These are phyloP conservation scores for Fragaria ananassa DNA, from an alignment of 306 rosid genomes.

Conservation along the genomic window DNA sequence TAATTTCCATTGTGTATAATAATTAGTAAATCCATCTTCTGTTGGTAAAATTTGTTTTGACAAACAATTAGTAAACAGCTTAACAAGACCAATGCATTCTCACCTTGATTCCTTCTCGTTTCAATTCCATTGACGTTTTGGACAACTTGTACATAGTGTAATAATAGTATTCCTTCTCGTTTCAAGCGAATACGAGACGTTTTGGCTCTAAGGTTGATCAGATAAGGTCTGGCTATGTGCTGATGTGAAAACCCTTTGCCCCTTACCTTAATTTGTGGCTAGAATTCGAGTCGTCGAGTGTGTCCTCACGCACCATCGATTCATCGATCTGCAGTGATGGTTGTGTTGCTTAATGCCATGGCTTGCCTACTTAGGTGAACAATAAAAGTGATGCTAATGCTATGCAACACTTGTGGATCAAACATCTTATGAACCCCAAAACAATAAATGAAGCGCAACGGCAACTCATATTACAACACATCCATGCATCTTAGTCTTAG, in stretches of 20 bases:
- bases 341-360: background rate
- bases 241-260: background rate
- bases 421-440: background rate
- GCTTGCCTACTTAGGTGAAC: background rate
- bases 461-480: background rate
- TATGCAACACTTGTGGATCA: background rate
- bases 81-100: background rate
- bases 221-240: background rate
- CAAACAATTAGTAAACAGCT: background rate
- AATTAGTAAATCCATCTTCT: background rate
- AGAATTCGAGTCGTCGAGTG: background rate
- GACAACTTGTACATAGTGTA: background rate
- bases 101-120: background rate
- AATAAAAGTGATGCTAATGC: background rate
- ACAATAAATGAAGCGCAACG: constrained; percentile 12
- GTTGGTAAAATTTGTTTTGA: background rate
- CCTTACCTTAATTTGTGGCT: background rate
- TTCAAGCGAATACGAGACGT: background rate
- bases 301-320: background rate
- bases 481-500: background rate
- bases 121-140: background rate
- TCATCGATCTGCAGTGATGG: background rate
- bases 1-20: background rate
- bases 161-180: background rate
- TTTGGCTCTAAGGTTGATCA: background rate